Evolutionary conservation across 495 filamentous ascomycete species (phyloP).

Genomic region (Choiromyces venosus): DNA sequence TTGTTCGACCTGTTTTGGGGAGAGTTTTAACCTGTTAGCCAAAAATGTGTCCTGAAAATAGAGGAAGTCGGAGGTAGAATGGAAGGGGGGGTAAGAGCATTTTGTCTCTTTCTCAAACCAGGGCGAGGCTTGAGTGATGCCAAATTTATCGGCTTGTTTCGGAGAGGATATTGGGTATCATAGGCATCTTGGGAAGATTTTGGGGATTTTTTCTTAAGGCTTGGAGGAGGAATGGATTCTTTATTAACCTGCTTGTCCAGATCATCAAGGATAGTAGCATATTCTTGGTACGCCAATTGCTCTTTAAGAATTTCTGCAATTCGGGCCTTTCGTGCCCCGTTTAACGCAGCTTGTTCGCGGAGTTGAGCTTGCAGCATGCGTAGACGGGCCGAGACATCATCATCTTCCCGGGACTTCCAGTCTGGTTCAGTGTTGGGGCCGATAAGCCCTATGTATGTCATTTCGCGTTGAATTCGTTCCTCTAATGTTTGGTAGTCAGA

Average conservation of each 20-base stretch:
- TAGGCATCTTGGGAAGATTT: not conserved
- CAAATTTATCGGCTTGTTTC: not conserved
- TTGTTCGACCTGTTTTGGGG: conserved; percentile 56
- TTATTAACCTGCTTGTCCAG: conserved; percentile 70
- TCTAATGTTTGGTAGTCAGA: conserved; percentile 80
- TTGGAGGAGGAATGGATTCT: not conserved
- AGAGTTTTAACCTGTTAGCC: not conserved
- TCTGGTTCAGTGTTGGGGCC: conserved; percentile 62
- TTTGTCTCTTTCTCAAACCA: not conserved
- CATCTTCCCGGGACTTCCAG: conserved; percentile 85
- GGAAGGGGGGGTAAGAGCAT: not conserved
- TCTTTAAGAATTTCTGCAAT: conserved; percentile 81
- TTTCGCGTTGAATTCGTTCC: conserved; percentile 81
- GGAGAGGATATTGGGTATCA: not conserved
- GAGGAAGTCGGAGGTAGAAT: conserved; percentile 1
- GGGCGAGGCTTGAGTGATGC: not conserved
- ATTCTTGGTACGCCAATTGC: conserved; percentile 91
- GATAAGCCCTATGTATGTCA: conserved; percentile 88
- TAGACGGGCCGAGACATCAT: conserved; percentile 85
- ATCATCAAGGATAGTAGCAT: conserved; percentile 92
- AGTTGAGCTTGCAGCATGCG: conserved; percentile 78
- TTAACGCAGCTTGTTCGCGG: conserved; percentile 70
- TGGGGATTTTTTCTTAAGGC: not conserved
- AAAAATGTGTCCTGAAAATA: not conserved
- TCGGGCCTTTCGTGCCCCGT: conserved; percentile 81